These are phyloP conservation scores for Rhynchosporium agropyri DNA, from an alignment of 2,329 filamentous ascomycete genomes.

Conservation along the genomic window DNA sequence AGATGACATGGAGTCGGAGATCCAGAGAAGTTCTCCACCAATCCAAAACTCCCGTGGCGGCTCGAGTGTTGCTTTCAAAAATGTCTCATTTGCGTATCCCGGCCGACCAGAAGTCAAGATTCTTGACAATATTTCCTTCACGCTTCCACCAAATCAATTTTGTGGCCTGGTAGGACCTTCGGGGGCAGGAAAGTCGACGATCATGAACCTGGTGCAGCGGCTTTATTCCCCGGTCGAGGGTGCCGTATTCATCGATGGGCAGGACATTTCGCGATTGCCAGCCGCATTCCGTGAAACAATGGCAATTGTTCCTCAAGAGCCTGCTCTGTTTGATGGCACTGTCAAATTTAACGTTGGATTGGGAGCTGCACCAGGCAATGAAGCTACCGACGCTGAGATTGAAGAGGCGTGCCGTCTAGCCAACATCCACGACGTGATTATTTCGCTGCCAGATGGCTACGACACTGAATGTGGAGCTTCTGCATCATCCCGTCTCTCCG, in stretches of 20 bases:
- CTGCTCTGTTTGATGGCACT: constrained; percentile 58
- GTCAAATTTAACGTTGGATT: constrained; percentile 59
- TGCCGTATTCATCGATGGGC: constrained; percentile 31
- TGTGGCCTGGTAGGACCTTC: constrained; percentile 66
- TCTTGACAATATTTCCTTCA: constrained; percentile 58
- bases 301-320: constrained; percentile 60
- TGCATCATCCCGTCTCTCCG: constrained; percentile 82
- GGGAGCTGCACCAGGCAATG: constrained; percentile 56
- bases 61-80: constrained; percentile 52
- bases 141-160: constrained; percentile 61
- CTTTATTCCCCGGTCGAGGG: constrained; percentile 49
- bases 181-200: constrained; percentile 68
- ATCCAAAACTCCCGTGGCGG: constrained; percentile 44
- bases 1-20: constrained; percentile 38
- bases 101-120: constrained; percentile 60
- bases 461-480: constrained; percentile 86
- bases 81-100: constrained; percentile 68
- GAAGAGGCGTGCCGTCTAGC: constrained; percentile 81
- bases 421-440: constrained; percentile 90
- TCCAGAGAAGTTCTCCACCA: constrained; percentile 21
- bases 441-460: constrained; percentile 77
- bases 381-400: constrained; percentile 46
- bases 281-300: constrained; percentile 55
- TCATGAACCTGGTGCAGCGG: constrained; percentile 57
- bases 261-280: constrained; percentile 49